Evolutionary conservation across 2,329 filamentous ascomycete species (phyloP), one percentile per base, ranked within the genome.

Genomic region (Aureobasidium zeae): DNA sequence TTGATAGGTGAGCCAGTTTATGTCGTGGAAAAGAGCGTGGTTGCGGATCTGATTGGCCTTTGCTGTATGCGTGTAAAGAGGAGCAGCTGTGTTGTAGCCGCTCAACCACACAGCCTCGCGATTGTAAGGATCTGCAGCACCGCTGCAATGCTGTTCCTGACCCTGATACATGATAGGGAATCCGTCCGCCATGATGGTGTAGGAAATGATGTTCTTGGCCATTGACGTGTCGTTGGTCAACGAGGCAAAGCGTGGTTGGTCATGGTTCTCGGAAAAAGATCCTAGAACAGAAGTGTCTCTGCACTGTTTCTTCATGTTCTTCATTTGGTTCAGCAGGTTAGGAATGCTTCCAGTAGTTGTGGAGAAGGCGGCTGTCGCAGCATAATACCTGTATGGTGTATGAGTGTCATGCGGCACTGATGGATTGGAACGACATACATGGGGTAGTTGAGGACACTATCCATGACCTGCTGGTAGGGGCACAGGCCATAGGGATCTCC

Each of bases 111-210:
- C 51, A 2, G 65, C 65, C 49, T 67, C 65, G 29, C 65, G 58
- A 34, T 66, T 66, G 41, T 55, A 59, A 0, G 65, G 64, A 21
- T 61, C 61, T 9, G 49, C 51, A 12, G 47, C 45, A 22, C 56
- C 58, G 2, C 63, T 56, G 55, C 70, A 77, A 48, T 72, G 74
- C 53, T 82, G 78, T 58, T 82, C 79, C 48, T 78, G 74, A 20
- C 78, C 79, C 51, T 79, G 71, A 59, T 81, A 83, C 24, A 81
- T 67, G 44, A 80, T 75, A 1, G 77, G 77, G 28, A 81, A 74
- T 15, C 78, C 78, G 44, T 79, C 67, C 2, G 65, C 64, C 13
- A 82, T 68, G 21, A 82, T 69, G n/a, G 72, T 73, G 53, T 75
- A 81, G 0, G 75, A 68, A 29, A 81, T 64, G 4, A 73, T 68